Evolutionary conservation across 73 alveolate species (phyloP).

Genomic region (Paraurostyla sp.): DNA sequence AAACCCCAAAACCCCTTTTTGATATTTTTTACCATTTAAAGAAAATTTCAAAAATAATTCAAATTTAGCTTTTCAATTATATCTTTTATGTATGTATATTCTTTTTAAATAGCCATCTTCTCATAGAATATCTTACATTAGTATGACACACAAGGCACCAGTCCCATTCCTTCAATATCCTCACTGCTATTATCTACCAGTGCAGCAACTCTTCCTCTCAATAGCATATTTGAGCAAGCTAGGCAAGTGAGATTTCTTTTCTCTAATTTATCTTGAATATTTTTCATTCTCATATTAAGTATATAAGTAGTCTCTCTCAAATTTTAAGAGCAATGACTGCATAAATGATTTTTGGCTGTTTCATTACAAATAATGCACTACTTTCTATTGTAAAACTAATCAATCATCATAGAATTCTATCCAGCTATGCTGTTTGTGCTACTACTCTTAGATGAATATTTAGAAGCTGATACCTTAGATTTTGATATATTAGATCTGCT

Average conservation of each 20-base stretch:
- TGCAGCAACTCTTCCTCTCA: conserved; percentile 68
- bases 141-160: conserved; percentile 74
- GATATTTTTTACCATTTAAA: neutral
- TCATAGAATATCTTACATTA: conserved; percentile 82
- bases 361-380: conserved; percentile 29
- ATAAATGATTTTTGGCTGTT: neutral
- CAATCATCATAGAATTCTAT: conserved; percentile 49
- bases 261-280: conserved; percentile 64
- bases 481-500: conserved; percentile 62
- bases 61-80: neutral
- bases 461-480: conserved; percentile 71
- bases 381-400: conserved; percentile 40
- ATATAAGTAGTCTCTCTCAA: conserved; percentile 69
- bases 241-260: conserved; percentile 59
- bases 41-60: neutral
- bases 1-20: neutral
- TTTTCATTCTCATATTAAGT: conserved; percentile 55
- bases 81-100: conserved; percentile 14
- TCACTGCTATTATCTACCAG: conserved; percentile 52
- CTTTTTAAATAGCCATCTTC: conserved; percentile 51
- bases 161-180: conserved; percentile 63
- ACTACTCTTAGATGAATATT: conserved; percentile 70
- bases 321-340: conserved; percentile 57
- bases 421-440: conserved; percentile 50
- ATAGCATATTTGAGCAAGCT: conserved; percentile 68